A percentile compares a stretch with the other conserved stretches of the same genome.
Evolutionary conservation across 257 asterid genomes (phyloP).

Genomic region (Leonotis leonurus): DNA sequence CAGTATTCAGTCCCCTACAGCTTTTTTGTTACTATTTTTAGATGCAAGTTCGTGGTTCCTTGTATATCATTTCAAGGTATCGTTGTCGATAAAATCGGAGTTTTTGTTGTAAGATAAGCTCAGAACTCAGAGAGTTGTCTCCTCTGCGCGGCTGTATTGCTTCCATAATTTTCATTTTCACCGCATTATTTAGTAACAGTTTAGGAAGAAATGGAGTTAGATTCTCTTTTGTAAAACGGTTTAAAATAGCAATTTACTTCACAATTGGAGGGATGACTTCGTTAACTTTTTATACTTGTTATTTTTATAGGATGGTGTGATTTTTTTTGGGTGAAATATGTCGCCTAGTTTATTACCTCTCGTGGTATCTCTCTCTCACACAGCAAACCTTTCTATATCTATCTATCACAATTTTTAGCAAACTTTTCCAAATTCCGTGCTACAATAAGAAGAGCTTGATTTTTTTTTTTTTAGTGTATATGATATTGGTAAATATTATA

Average conservation of each 20-base stretch:
- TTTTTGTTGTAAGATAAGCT: constrained; percentile 7
- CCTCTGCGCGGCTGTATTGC: constrained; percentile 10
- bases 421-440: no score
- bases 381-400: no score
- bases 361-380: no score
- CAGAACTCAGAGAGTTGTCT: neutral
- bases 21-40: neutral
- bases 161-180: neutral
- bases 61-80: neutral
- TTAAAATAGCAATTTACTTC: neutral
- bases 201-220: constrained; percentile 11
- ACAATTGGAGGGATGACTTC: constrained; percentile 1
- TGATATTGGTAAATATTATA: neutral
- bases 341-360: no score
- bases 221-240: constrained; percentile 14
- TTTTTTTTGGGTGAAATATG: no score
- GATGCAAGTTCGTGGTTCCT: neutral
- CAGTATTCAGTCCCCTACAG: neutral
- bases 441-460: no score
- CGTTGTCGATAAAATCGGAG: constrained; percentile 35
- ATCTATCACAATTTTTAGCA: no score
- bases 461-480: neutral
- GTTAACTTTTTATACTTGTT: no score
- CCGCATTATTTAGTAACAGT: neutral
- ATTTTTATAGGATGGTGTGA: no score